Conservation (phyloP, 2,329 filamentous ascomycete genomes). For the Tolypocladium ovalisporum region DNA sequence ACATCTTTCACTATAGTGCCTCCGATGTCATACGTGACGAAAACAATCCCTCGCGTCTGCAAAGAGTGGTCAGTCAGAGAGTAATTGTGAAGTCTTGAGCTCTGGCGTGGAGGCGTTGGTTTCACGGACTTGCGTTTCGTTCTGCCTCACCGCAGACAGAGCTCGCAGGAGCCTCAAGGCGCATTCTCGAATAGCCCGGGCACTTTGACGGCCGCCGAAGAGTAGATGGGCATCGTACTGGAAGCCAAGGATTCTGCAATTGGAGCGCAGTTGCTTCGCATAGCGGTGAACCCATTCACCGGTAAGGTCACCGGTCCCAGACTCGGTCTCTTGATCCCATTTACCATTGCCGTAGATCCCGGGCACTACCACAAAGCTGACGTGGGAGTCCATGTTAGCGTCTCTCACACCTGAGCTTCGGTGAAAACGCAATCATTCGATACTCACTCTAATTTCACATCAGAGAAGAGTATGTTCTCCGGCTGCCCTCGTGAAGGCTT, state of each 20-base stretch:
- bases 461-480: neutral
- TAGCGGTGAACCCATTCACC: neutral
- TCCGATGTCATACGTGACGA: neutral
- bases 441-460: neutral
- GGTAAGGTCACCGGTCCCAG: neutral
- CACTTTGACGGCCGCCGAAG: neutral
- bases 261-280: neutral
- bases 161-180: neutral
- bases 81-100: neutral
- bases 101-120: neutral
- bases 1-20: neutral
- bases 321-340: neutral
- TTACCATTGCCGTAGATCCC: neutral
- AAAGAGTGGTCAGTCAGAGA: neutral
- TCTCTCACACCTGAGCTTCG: no score
- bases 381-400: neutral
- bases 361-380: neutral
- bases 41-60: neutral
- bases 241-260: neutral
- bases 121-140: neutral
- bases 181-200: neutral
- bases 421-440: neutral
- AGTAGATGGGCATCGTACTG: neutral
- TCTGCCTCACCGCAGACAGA: neutral
- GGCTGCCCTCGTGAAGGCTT: neutral